A percentile compares a stretch with the other conserved stretches of the same genome.
Evolutionary conservation across 805 yeast genomes (phyloP).

Genomic region (Suhomyces faveliae): DNA sequence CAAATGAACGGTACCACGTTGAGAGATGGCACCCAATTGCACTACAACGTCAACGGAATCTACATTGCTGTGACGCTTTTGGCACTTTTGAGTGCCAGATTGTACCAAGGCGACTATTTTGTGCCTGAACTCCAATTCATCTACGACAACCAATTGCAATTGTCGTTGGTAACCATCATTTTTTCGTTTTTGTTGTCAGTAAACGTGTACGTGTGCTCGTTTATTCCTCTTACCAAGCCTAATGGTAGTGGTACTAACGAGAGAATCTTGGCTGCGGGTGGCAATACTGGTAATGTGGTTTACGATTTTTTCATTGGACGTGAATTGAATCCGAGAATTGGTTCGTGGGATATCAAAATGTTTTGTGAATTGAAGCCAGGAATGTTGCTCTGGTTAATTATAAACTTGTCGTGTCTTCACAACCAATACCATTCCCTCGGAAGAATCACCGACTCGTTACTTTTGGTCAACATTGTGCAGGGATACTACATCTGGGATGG

Average conservation of each 20-base stretch:
- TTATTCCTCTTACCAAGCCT: slow-evolving; percentile 49
- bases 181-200: slow-evolving; percentile 64
- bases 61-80: slow-evolving; percentile 45
- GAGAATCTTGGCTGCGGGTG: slow-evolving; percentile 78
- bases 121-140: slow-evolving; percentile 81
- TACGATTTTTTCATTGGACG: slow-evolving; percentile 98
- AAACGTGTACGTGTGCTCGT: slow-evolving; percentile 67
- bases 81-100: slow-evolving; percentile 50
- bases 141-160: slow-evolving; percentile 63
- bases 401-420: slow-evolving; percentile 78
- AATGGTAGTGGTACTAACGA: slow-evolving; percentile 61
- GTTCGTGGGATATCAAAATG: slow-evolving; percentile 81
- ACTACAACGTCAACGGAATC: slow-evolving; percentile 81
- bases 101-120: slow-evolving; percentile 41
- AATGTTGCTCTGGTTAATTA: slow-evolving; percentile 76
- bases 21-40: slow-evolving; percentile 71
- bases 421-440: slow-evolving; percentile 69
- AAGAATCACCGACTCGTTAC: slow-evolving; percentile 64
- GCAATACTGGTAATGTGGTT: slow-evolving; percentile 71
- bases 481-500: slow-evolving; percentile 87
- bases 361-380: slow-evolving; percentile 97
- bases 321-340: slow-evolving; percentile 89
- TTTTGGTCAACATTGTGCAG: slow-evolving; percentile 68
- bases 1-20: slow-evolving; percentile 61
- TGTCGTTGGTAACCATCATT: slow-evolving; percentile 60